phyloP scores from a whole-genome alignment of 495 filamentous ascomycete genomes.

The Echria macrotheca region DNA sequence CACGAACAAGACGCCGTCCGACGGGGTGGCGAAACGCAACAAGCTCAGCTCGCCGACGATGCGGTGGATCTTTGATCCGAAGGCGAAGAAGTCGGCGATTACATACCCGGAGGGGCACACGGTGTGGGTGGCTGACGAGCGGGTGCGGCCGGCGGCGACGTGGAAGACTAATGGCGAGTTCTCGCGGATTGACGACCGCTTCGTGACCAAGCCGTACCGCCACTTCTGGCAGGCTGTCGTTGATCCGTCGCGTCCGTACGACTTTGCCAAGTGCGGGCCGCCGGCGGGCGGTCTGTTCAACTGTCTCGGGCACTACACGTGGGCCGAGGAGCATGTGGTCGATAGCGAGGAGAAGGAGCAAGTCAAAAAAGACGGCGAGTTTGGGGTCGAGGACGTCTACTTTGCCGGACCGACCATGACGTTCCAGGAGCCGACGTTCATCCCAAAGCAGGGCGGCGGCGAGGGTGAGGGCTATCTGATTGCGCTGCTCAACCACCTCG shows the following conservation, averaged over 20 bases:
- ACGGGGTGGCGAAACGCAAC: constrained; percentile 24
- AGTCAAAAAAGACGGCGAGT: no score
- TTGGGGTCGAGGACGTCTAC: constrained; percentile 34
- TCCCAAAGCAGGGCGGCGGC: constrained; percentile 37
- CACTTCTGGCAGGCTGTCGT: constrained; percentile 52
- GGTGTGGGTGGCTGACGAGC: constrained; percentile 26
- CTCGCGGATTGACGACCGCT: constrained; percentile 55
- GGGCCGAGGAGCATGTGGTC: constrained; percentile 25
- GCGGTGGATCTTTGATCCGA: constrained; percentile 51
- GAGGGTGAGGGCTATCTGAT: constrained; percentile 56
- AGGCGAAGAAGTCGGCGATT: constrained; percentile 22
- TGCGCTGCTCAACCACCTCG: constrained; percentile 50
- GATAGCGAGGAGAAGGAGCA: neutral
- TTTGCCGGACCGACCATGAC: constrained; percentile 46
- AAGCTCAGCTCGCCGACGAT: constrained; percentile 44
- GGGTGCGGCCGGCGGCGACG: constrained; percentile 27
- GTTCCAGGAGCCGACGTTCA: constrained; percentile 56
- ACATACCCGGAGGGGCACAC: constrained; percentile 9
- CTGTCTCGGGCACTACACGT: constrained; percentile 41
- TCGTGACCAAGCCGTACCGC: constrained; percentile 43
- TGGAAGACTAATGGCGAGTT: constrained; percentile 52
- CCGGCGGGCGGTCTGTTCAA: constrained; percentile 47
- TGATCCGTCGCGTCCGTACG: constrained; percentile 39
- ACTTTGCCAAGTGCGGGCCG: constrained; percentile 45
- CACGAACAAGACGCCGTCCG: constrained; percentile 19